Evolutionary conservation across 805 yeast genomes (phyloP).

Genomic region (Saccharomycopsis microspora): DNA sequence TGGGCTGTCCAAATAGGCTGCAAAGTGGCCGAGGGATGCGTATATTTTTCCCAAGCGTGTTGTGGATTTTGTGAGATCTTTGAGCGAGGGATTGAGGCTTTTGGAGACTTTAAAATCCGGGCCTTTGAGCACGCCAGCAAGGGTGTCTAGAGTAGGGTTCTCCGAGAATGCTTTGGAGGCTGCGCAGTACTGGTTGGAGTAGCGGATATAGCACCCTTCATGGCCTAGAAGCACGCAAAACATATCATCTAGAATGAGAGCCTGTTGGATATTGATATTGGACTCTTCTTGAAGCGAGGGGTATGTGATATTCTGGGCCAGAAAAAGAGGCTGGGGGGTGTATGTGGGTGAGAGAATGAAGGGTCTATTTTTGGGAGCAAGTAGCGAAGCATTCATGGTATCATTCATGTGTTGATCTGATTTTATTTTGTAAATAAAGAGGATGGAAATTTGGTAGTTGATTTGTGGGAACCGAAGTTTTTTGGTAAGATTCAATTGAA

Average conservation of each 20-base stretch:
- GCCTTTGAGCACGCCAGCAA: conserved; percentile 35
- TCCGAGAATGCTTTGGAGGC: background rate
- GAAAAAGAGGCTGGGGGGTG: conserved; percentile 3
- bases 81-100: conserved; percentile 61
- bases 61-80: conserved; percentile 54
- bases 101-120: conserved; percentile 70
- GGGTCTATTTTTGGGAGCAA: conserved; percentile 1
- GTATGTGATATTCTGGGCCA: conserved; percentile 1
- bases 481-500: too few species aligned
- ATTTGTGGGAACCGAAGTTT: too few species aligned
- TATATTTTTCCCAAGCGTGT: conserved; percentile 54
- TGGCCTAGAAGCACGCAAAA: conserved; percentile 55
- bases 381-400: background rate
- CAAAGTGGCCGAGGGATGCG: conserved; percentile 45
- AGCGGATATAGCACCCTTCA: conserved; percentile 72
- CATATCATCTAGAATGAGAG: conserved; percentile 59
- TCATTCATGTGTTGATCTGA: too few species aligned
- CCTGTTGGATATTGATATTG: conserved; percentile 30
- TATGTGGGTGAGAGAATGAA: conserved; percentile 6
- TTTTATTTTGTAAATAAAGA: too few species aligned
- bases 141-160: background rate
- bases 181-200: conserved; percentile 49
- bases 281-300: conserved; percentile 8
- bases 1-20: conserved; percentile 43
- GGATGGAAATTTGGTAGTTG: too few species aligned